A percentile compares a stretch with the other conserved stretches of the same genome.
phyloP scores from a whole-genome alignment of 2,329 filamentous ascomycete species.

The Xylariaceae sp. region DNA sequence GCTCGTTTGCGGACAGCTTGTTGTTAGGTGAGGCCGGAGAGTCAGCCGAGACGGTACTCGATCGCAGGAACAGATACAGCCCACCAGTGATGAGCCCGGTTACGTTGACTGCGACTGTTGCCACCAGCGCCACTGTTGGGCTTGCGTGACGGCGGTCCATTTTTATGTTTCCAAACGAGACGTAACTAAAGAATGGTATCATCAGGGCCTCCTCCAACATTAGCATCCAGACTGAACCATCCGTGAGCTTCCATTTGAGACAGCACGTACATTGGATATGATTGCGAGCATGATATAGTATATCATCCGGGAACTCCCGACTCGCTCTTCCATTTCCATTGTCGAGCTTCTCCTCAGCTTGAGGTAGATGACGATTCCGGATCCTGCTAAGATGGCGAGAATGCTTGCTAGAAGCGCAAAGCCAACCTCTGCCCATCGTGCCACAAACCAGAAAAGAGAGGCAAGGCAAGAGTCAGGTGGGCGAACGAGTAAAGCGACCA shows the following conservation, averaged over 20 bases:
- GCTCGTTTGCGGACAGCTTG: constrained; percentile 41
- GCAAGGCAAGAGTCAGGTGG: constrained; percentile 60
- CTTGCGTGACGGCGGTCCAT: constrained; percentile 38
- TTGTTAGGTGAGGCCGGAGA: too few species aligned
- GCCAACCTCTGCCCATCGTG: constrained; percentile 52
- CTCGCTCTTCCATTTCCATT: constrained; percentile 54
- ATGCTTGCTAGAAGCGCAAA: constrained; percentile 50
- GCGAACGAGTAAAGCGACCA: constrained; percentile 50
- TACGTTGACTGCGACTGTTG: constrained; percentile 60
- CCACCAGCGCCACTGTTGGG: constrained; percentile 53
- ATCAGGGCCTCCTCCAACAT: constrained; percentile 45
- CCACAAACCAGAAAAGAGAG: constrained; percentile 62
- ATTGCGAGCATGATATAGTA: constrained; percentile 58
- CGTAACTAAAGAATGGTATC: constrained; percentile 58
- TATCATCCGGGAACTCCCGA: constrained; percentile 63
- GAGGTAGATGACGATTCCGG: constrained; percentile 50
- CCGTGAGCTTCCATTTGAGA: too few species aligned
- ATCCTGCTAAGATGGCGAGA: constrained; percentile 43
- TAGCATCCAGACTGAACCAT: too few species aligned
- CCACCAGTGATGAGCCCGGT: constrained; percentile 61
- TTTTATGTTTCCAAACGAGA: constrained; percentile 41
- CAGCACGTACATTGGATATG: constrained; percentile 50
- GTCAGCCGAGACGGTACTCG: constrained; percentile 54
- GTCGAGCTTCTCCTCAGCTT: constrained; percentile 49
- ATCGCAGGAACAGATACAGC: constrained; percentile 62